Evolutionary conservation across 192 early-diverging fungal species (phyloP).

Genomic region (Coemansia sp.): DNA sequence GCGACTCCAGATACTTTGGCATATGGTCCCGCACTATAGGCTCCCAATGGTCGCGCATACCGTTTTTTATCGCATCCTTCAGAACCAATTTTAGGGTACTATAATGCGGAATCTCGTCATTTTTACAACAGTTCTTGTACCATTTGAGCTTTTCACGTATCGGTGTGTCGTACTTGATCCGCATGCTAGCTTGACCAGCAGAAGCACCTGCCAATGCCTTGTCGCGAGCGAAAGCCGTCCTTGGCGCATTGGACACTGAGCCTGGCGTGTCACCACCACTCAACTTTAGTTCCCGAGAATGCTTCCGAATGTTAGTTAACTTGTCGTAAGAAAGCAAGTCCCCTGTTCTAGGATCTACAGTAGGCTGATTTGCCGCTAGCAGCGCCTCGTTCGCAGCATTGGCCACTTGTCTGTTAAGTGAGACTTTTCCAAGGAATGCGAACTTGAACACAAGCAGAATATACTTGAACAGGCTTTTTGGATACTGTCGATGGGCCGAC

Average conservation of each 20-base stretch:
- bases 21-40: slow-evolving; percentile 30
- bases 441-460: slow-evolving; percentile 26
- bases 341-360: slow-evolving; percentile 17
- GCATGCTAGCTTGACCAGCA: background rate
- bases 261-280: background rate
- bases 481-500: background rate
- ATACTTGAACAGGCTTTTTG: background rate
- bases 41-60: slow-evolving; percentile 23
- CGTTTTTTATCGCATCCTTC: slow-evolving; percentile 11
- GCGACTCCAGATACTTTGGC: slow-evolving; percentile 23
- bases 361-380: background rate
- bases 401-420: background rate
- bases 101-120: slow-evolving; percentile 15
- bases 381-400: slow-evolving; percentile 12
- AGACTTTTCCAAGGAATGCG: slow-evolving; percentile 4
- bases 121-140: slow-evolving; percentile 19
- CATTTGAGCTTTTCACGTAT: slow-evolving; percentile 19
- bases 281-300: background rate
- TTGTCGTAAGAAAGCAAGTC: slow-evolving; percentile 8
- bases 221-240: background rate
- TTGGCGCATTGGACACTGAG: background rate
- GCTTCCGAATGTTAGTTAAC: background rate
- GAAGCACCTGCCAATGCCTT: background rate
- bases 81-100: slow-evolving; percentile 13
- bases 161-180: slow-evolving; percentile 7